Evolutionary conservation across 768 basidiomycete species (phyloP), one percentile per base, ranked within the genome.

Genomic region (Rhodocollybia butyracea): DNA sequence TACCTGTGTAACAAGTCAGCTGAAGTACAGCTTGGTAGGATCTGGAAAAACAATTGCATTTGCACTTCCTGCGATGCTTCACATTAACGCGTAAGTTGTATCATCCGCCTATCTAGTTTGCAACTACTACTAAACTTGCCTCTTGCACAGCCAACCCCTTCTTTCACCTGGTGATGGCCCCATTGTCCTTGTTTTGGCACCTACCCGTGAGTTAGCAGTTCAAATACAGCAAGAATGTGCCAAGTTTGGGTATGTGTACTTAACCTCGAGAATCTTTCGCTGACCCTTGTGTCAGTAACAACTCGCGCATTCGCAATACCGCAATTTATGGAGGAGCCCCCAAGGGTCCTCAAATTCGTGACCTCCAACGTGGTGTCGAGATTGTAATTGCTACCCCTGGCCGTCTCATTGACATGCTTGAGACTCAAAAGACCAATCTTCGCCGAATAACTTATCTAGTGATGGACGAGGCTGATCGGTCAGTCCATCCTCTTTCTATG

Each of bases 361-460:
- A 99, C 71, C 77, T 99, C 52, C 94, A 95, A 69, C 89, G 95
- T 53, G 97, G 97, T 47, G 94, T 96, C 11, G 97, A 99, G 71
- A 86, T 99, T 56, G 94, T 96, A 59, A 98, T 99, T 62, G 97
- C 97, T n/a, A 99, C 97, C n/a, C 97, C 97, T 8, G 97, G 97
- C 64, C 94, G 97, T 61, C 78, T 99, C 61, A 99, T 99, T 63
- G 97, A 99, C 68, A 98, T 99, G 97, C 83, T 99, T 26, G 97
- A 99, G 76, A 84, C 83, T 1, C 87, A 90, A 67, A 97, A 97
- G 76, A 98, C 95, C 21, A 98, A 98, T 72, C 82, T 99, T 51
- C 91, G 91, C 55, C 88, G 97, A 39, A 81, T 99, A 55, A 99
- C 97, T 21, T 99, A 98, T 72, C 82, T 99, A 38, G 97, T 99